Base-by-base conservation (phyloP, 768 basidiomycete genomes). In the Lactarius psammicola region DNA sequence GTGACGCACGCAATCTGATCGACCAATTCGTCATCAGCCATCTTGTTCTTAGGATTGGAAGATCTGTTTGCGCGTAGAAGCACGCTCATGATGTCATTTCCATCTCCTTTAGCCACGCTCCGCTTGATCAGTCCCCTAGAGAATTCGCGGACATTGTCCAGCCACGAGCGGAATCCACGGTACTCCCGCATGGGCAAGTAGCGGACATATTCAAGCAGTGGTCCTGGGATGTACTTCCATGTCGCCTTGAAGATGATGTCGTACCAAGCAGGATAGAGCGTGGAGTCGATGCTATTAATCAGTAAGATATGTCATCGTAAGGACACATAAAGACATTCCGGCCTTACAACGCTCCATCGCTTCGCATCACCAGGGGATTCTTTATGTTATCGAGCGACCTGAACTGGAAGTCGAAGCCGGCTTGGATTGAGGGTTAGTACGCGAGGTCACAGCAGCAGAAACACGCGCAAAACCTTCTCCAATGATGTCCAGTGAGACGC, bases 321-420 rank as follows among this genome's bases (percentile, higher is more conserved):
- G 26, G 51, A 33, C 42, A 10, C 17, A 30, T 5, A 10, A 30
- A 8, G 11, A 56, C n/a, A 20, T 30, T 26, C 4, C 2, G 36
- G n/a, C 4, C 73, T n/a, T 59, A 74, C 73, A 72, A 69, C 59
- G 71, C 62, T 51, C 72, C 65, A 34, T 72, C 70, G 53, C 69
- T 68, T 7, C 66, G 68, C 15, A n/a, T 69, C 64, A 40, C 66
- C 31, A 74, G 53, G 1, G 65, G 68, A 26, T 67, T 74, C 51
- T 70, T 20, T 5, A 57, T 34, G 33, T 72, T 62, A 53, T 74
- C 71, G 8, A 74, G 62, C 0, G 72, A 71, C 11, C 70, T 68
- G 15, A 71, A 72, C 40, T 73, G 69, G n/a, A 69, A 70, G 44
- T 69, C 69, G 42, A 73, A 74, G 13, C 69, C 72, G 42, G 71